Evolutionary conservation across 805 yeast genomes (phyloP).

Genomic region (Ogataea glucozyma): DNA sequence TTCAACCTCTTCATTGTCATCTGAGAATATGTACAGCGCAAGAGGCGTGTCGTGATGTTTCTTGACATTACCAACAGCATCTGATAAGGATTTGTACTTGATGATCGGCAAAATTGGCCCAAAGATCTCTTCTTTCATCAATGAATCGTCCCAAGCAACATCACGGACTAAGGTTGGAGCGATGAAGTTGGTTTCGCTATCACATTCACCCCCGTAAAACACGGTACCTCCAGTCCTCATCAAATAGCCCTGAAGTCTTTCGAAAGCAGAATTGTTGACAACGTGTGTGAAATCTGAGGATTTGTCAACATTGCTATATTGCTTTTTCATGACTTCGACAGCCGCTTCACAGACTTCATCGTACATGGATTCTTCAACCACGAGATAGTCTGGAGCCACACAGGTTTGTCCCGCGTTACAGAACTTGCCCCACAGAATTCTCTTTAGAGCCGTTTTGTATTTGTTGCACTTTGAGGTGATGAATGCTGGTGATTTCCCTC

Average conservation of each 20-base stretch:
- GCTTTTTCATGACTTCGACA: constrained; percentile 41
- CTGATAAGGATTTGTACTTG: constrained; percentile 46
- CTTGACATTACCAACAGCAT: constrained; percentile 47
- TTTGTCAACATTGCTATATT: constrained; percentile 44
- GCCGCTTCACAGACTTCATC: constrained; percentile 50
- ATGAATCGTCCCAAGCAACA: constrained; percentile 63
- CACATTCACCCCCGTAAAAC: constrained; percentile 46
- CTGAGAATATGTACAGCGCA: constrained; percentile 71
- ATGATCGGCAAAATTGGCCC: constrained; percentile 85
- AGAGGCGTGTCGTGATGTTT: constrained; percentile 73
- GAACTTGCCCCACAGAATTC: constrained; percentile 78
- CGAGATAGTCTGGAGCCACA: constrained; percentile 81
- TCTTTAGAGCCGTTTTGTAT: constrained; percentile 38
- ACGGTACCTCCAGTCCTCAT: constrained; percentile 51
- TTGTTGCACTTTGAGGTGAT: constrained; percentile 53
- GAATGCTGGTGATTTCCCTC: constrained; percentile 90
- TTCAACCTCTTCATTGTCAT: constrained; percentile 46
- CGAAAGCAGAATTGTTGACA: constrained; percentile 54
- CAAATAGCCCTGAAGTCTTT: constrained; percentile 47
- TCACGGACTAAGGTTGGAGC: constrained; percentile 74
- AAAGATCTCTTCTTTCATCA: constrained; percentile 78
- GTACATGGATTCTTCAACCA: constrained; percentile 63
- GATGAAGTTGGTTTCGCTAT: constrained; percentile 45
- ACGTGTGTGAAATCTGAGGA: constrained; percentile 58
- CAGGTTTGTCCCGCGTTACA: constrained; percentile 89